These are phyloP conservation scores for Eucalyptus marginata DNA, from an alignment of 345 rosid species.

Conservation along the genomic window DNA sequence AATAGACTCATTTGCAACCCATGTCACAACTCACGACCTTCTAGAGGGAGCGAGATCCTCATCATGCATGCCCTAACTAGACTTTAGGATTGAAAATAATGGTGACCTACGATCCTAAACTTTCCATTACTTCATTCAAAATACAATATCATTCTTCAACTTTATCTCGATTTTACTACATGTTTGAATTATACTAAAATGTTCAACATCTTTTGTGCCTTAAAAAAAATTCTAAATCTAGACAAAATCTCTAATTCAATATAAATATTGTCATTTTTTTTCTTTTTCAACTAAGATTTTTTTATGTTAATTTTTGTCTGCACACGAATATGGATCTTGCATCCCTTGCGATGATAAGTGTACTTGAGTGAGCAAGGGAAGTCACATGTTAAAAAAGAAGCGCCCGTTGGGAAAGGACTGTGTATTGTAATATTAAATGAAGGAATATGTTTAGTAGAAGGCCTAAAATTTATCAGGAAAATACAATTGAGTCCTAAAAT, in stretches of 20 bases:
- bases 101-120: background rate
- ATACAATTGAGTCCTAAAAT: rapidly evolving
- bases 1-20: background rate
- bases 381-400: background rate
- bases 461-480: rapidly evolving
- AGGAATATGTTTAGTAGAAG: rapidly evolving
- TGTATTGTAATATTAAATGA: background rate
- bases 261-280: background rate
- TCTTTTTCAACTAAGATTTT: background rate
- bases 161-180: background rate
- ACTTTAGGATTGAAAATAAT: background rate
- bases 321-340: background rate
- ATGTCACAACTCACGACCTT: background rate
- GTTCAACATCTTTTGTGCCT: background rate
- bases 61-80: background rate
- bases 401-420: rapidly evolving
- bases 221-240: background rate
- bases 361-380: background rate
- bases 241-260: background rate
- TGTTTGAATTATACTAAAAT: background rate
- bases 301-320: background rate
- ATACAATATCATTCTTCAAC: background rate
- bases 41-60: background rate
- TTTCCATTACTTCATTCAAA: background rate
- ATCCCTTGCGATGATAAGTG: background rate